Conservation (phyloP, 495 filamentous ascomycete species). For the Neurospora sp. region DNA sequence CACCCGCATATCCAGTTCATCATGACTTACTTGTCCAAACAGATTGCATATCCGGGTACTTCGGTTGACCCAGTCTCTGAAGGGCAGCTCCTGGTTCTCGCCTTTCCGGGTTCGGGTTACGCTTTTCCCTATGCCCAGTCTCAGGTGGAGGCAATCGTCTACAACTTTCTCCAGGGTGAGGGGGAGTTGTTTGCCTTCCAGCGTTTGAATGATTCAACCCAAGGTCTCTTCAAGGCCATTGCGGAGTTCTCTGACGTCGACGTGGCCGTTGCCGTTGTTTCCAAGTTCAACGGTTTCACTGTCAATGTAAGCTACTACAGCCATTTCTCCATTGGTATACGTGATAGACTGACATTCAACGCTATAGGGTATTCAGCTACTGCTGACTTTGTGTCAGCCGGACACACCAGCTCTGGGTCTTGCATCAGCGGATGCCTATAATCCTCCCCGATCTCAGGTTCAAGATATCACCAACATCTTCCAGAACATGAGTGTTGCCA, state of each 20-base stretch:
- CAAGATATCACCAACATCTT: slow-evolving; percentile 11
- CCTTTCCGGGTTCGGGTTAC: slow-evolving; percentile 18
- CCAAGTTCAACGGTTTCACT: slow-evolving; percentile 33
- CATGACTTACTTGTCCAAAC: slow-evolving; percentile 2
- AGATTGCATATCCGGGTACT: slow-evolving; percentile 15
- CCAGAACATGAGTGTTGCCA: slow-evolving; percentile 8
- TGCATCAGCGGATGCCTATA: slow-evolving; percentile 1
- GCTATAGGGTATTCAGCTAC: slow-evolving; percentile 11
- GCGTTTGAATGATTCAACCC: slow-evolving; percentile 21
- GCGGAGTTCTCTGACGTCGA: slow-evolving; percentile 48
- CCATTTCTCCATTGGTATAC: neutral
- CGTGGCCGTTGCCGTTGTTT: slow-evolving; percentile 22
- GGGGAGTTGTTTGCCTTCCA: slow-evolving; percentile 47
- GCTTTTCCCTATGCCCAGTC: slow-evolving; percentile 8
- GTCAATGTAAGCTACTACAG: slow-evolving; percentile 34
- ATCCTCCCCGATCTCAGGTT: neutral
- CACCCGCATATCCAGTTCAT: neutral
- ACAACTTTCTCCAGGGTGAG: slow-evolving; percentile 38
- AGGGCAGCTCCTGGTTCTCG: slow-evolving; percentile 41
- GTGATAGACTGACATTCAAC: neutral
- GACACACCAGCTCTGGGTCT: neutral
- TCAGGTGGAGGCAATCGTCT: slow-evolving; percentile 33
- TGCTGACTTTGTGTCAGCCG: slow-evolving; percentile 6
- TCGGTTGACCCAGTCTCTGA: slow-evolving; percentile 31
- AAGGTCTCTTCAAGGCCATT: slow-evolving; percentile 23